A percentile compares a stretch with the other conserved stretches of the same genome.
phyloP scores from a whole-genome alignment of 2,329 filamentous ascomycete genomes.

The Ceratocystiopsis sp. region DNA sequence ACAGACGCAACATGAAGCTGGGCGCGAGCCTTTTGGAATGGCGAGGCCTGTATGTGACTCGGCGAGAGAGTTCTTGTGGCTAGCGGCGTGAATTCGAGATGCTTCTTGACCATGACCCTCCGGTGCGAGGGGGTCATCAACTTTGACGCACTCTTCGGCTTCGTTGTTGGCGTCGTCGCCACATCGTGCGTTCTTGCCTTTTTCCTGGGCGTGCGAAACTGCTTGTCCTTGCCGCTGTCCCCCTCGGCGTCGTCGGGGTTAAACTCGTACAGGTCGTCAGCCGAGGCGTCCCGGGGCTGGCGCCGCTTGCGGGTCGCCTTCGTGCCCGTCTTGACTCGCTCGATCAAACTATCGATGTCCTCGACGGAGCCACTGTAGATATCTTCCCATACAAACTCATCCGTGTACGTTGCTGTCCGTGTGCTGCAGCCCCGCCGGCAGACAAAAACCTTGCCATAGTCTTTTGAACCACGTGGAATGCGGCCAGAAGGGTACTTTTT shows the following conservation, averaged over 20 bases:
- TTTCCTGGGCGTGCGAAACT: conserved; percentile 18
- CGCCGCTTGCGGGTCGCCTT: conserved; percentile 45
- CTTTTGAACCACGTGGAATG: conserved; percentile 53
- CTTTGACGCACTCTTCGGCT: conserved; percentile 25
- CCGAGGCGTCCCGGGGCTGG: conserved; percentile 12
- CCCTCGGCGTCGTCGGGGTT: not conserved
- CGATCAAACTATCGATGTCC: conserved; percentile 48
- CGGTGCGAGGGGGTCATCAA: conserved; percentile 25
- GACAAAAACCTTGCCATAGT: conserved; percentile 74
- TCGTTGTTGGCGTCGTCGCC: conserved; percentile 38
- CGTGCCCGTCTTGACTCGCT: conserved; percentile 53
- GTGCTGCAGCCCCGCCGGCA: conserved; percentile 83
- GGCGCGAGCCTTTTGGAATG: conserved; percentile 78
- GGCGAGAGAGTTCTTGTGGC: conserved; percentile 73
- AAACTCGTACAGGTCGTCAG: conserved; percentile 18
- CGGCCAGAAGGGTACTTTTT: conserved; percentile 56
- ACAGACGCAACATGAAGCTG: conserved; percentile 89
- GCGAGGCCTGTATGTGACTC: conserved; percentile 56
- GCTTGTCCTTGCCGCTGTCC: conserved; percentile 16
- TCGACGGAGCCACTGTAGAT: conserved; percentile 49
- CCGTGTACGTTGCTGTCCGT: conserved; percentile 74
- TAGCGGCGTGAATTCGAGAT: conserved; percentile 88
- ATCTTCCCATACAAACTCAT: conserved; percentile 86
- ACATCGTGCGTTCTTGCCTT: conserved; percentile 14
- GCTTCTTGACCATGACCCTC: conserved; percentile 60